These are phyloP conservation scores for Monilinia vaccinii-corymbosi DNA, from an alignment of 2,329 filamentous ascomycete species.

Conservation along the genomic window DNA sequence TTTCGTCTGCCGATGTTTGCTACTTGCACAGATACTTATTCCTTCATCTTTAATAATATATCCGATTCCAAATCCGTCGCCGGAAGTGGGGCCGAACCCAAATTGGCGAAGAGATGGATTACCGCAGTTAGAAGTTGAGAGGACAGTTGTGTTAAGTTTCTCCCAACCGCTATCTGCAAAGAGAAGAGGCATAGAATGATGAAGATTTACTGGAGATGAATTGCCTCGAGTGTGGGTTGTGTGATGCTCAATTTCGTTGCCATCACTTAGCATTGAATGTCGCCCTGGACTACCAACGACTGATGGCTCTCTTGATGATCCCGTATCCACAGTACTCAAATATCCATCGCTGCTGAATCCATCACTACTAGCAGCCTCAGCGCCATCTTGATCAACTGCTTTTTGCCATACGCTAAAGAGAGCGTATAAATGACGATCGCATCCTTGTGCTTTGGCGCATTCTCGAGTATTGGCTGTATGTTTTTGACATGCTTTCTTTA, in stretches of 20 bases:
- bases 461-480: conserved; percentile 74
- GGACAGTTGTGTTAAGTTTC: conserved; percentile 84
- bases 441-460: conserved; percentile 83
- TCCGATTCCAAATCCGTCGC: conserved; percentile 91
- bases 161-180: conserved; percentile 92
- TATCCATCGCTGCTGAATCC: conserved; percentile 49
- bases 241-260: conserved; percentile 9
- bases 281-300: conserved; percentile 44
- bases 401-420: conserved; percentile 94
- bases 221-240: conserved; percentile 38
- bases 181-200: conserved; percentile 58
- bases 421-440: conserved; percentile 88
- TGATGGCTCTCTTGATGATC: conserved; percentile 39
- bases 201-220: conserved; percentile 41
- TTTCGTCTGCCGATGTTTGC: conserved; percentile 87
- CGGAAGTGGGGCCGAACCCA: conserved; percentile 89
- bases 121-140: conserved; percentile 97
- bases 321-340: conserved; percentile 45
- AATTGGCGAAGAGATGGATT: conserved; percentile 93
- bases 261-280: conserved; percentile 38
- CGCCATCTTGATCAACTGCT: conserved; percentile 63
- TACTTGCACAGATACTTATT: conserved; percentile 84
- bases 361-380: conserved; percentile 38
- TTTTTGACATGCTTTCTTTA: conserved; percentile 73
- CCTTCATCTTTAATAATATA: conserved; percentile 97